phyloP scores from a whole-genome alignment of 306 rosid genomes.

The Quercus parvula region DNA sequence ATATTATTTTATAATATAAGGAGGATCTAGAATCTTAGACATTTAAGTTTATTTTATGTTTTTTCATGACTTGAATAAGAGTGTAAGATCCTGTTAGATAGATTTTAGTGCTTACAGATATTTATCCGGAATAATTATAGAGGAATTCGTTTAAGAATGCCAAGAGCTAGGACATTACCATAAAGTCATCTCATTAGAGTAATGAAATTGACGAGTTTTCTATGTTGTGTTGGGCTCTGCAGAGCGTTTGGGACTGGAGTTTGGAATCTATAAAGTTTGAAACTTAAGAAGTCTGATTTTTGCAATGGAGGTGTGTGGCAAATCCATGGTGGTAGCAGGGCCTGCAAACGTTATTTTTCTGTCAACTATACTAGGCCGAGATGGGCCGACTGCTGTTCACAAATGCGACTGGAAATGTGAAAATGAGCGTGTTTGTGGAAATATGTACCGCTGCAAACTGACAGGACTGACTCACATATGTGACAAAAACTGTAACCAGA shows the following conservation, averaged over 20 bases:
- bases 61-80: background rate
- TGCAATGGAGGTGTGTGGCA: constrained; percentile 81
- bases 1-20: background rate
- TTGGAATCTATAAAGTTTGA: constrained; percentile 37
- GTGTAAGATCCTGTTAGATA: background rate
- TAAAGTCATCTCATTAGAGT: constrained; percentile 7
- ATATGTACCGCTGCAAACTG: constrained; percentile 89
- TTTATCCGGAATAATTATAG: background rate
- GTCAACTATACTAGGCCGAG: constrained; percentile 86
- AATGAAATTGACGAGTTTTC: constrained; percentile 37
- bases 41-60: background rate
- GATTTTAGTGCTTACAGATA: background rate
- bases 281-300: constrained; percentile 43
- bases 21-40: background rate
- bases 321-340: constrained; percentile 65
- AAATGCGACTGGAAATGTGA: constrained; percentile 96
- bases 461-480: constrained; percentile 97
- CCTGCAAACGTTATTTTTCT: constrained; percentile 85
- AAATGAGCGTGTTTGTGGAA: constrained; percentile 88
- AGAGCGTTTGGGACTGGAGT: constrained; percentile 40
- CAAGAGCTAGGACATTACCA: background rate
- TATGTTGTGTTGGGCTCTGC: constrained; percentile 61
- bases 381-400: constrained; percentile 62
- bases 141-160: background rate
- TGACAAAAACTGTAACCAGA: constrained; percentile 95